These are phyloP conservation scores for Colletotrichum costaricense DNA, from an alignment of 2,329 filamentous ascomycete species.

Conservation along the genomic window DNA sequence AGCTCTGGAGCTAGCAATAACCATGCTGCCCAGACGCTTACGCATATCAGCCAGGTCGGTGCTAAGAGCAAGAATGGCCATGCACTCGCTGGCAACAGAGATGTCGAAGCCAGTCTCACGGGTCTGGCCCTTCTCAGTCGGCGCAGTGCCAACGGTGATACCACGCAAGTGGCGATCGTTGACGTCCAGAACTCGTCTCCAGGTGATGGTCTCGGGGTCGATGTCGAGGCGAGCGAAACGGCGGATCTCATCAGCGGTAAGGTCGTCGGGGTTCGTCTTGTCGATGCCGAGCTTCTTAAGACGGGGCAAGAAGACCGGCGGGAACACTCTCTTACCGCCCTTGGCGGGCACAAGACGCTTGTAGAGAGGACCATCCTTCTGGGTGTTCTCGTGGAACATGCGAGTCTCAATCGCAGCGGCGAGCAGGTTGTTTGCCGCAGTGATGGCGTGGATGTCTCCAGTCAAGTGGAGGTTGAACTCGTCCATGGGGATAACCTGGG, in stretches of 20 bases:
- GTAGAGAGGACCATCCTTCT: conserved; percentile 90
- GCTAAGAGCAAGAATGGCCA: conserved; percentile 96
- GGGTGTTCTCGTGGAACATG: conserved; percentile 97
- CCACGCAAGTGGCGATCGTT: conserved; percentile 95
- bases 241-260: conserved; percentile 88
- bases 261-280: conserved; percentile 91
- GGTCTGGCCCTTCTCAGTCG: conserved; percentile 89
- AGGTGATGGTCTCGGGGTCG: conserved; percentile 96
- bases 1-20: conserved; percentile 85
- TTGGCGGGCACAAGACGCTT: conserved; percentile 88
- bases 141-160: conserved; percentile 87
- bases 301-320: conserved; percentile 90
- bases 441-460: conserved; percentile 97
- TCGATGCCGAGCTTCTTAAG: conserved; percentile 95
- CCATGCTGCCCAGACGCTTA: conserved; percentile 94
- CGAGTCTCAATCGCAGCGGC: conserved; percentile 97
- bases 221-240: conserved; percentile 96
- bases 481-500: conserved; percentile 99
- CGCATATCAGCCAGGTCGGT: conserved; percentile 90
- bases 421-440: conserved; percentile 95
- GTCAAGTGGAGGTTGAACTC: conserved; percentile 99
- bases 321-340: conserved; percentile 89
- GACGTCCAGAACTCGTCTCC: conserved; percentile 95
- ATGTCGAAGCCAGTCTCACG: conserved; percentile 97
- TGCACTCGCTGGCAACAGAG: conserved; percentile 96